Evolutionary conservation across 495 filamentous ascomycete genomes (phyloP).

Genomic region (Talaromyces adpressus): DNA sequence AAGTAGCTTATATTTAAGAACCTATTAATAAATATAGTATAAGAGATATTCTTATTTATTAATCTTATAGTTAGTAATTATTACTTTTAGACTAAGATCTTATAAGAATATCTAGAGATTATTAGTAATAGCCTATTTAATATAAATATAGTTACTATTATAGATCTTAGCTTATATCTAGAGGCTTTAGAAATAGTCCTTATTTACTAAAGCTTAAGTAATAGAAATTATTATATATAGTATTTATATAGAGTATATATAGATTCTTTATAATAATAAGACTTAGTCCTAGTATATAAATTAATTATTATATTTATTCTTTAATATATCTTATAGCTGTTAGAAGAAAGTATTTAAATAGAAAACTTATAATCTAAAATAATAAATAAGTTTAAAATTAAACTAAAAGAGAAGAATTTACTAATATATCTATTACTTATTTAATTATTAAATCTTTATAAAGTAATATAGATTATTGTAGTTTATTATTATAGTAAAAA

Average conservation of each 20-base stretch:
- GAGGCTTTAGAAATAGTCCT: background rate
- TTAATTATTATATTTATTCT: constrained; percentile 6
- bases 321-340: background rate
- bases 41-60: constrained; percentile 4
- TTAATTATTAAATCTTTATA: constrained; percentile 10
- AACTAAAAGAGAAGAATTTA: constrained; percentile 10
- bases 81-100: constrained; percentile 2
- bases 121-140: background rate
- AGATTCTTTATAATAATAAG: background rate
- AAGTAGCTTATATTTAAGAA: constrained; percentile 1
- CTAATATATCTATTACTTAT: constrained; percentile 16
- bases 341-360: background rate
- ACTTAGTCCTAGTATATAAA: constrained; percentile 11
- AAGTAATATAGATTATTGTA: constrained; percentile 27
- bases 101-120: background rate
- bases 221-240: background rate
- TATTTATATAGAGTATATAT: background rate
- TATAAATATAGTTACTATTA: background rate
- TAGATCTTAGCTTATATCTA: background rate
- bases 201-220: background rate
- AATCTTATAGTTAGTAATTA: background rate
- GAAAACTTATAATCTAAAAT: background rate
- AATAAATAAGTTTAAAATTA: constrained; percentile 12
- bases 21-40: background rate
- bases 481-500: constrained; percentile 22